Evolutionary conservation across 208 protist species (phyloP).

Genomic region (Polymyxa betae): DNA sequence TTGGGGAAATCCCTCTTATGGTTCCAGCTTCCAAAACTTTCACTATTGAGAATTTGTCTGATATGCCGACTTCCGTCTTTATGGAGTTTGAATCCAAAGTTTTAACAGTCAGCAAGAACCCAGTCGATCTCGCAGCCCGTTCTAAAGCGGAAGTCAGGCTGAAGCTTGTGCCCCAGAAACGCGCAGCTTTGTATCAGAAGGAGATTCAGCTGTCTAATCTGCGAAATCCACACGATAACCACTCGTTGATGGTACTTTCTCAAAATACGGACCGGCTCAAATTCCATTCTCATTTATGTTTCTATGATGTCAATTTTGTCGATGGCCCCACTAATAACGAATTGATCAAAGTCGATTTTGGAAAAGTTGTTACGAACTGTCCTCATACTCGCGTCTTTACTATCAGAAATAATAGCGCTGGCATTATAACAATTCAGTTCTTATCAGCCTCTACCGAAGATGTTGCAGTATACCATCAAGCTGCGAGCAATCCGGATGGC

Average conservation of each 20-base stretch:
- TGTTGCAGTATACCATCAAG: neutral
- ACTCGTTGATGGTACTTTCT: neutral
- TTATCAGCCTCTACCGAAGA: neutral
- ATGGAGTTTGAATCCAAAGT: constrained; percentile 19
- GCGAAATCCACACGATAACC: neutral
- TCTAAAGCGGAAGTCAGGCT: neutral
- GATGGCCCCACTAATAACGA: neutral
- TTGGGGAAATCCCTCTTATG: neutral
- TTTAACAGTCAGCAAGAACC: neutral
- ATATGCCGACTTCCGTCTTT: neutral
- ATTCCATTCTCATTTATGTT: neutral
- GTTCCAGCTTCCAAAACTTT: neutral
- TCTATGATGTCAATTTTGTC: neutral
- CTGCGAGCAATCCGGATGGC: neutral
- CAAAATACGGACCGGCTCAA: neutral
- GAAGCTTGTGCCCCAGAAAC: constrained; percentile 15
- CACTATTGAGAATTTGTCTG: constrained; percentile 30
- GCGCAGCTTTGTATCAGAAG: constrained; percentile 4
- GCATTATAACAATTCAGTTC: neutral
- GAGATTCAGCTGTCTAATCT: constrained; percentile 27
- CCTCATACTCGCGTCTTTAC: neutral
- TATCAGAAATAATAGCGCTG: neutral
- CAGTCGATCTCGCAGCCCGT: constrained; percentile 4
- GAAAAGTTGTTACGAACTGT: constrained; percentile 2
- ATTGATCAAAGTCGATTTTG: neutral